These are phyloP conservation scores for Aspergillus sp. DNA, from an alignment of 2,329 filamentous ascomycete genomes.

Conservation along the genomic window DNA sequence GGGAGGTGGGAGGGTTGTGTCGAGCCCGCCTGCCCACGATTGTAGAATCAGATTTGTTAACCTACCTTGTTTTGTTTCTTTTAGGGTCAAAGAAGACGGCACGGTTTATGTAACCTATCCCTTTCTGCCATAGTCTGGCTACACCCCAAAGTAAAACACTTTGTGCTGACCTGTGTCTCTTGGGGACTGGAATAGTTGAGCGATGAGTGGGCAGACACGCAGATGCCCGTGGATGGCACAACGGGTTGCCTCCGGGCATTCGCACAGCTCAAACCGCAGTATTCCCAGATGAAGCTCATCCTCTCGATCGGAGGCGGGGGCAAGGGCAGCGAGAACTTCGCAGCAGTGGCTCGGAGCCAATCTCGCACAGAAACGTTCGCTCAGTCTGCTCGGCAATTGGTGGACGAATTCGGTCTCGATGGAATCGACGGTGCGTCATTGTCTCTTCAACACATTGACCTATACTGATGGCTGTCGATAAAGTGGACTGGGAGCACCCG, in stretches of 20 bases:
- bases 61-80: constrained; percentile 27
- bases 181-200: constrained; percentile 60
- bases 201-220: constrained; percentile 77
- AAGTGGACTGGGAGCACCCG: constrained; percentile 83
- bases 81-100: constrained; percentile 70
- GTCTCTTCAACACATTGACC: not conserved
- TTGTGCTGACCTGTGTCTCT: constrained; percentile 12
- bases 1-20: constrained; percentile 3
- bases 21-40: constrained; percentile 6
- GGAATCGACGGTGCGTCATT: constrained; percentile 70
- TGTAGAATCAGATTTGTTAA: constrained; percentile 30
- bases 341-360: constrained; percentile 66
- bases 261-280: constrained; percentile 71
- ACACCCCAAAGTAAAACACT: not conserved
- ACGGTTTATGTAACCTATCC: constrained; percentile 70
- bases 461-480: constrained; percentile 1
- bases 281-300: constrained; percentile 73
- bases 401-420: constrained; percentile 72
- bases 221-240: constrained; percentile 72
- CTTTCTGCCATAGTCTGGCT: not conserved
- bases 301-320: constrained; percentile 74
- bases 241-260: constrained; percentile 74
- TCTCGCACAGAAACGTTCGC: constrained; percentile 71
- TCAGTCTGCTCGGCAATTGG: constrained; percentile 66
- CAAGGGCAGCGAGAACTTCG: constrained; percentile 68